Evolutionary conservation across 2,329 filamentous ascomycete genomes (phyloP).

Genomic region (Aotearoamyces nothofagi): DNA sequence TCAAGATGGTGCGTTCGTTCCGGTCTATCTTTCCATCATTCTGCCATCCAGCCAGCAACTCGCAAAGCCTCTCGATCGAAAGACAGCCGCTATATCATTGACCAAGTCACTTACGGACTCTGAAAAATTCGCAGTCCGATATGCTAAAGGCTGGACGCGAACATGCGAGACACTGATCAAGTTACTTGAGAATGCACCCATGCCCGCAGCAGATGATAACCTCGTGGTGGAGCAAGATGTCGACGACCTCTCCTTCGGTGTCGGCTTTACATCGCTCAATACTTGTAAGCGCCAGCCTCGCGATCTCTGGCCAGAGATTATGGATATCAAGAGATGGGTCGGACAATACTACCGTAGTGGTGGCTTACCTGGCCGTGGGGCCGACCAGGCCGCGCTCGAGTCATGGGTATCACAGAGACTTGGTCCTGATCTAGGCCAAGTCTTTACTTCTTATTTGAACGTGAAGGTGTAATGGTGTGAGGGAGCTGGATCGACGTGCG

Average conservation of each 20-base stretch:
- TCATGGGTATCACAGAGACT: neutral
- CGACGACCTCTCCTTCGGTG: slow-evolving; percentile 87
- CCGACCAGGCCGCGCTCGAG: neutral
- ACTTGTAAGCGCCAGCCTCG: slow-evolving; percentile 62
- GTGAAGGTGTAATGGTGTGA: neutral
- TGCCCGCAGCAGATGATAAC: slow-evolving; percentile 52
- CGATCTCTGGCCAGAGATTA: slow-evolving; percentile 79
- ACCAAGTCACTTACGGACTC: slow-evolving; percentile 87
- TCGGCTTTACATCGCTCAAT: slow-evolving; percentile 87
- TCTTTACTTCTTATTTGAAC: neutral
- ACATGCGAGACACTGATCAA: slow-evolving; percentile 84
- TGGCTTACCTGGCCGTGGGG: too few species aligned
- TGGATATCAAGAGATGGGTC: slow-evolving; percentile 70
- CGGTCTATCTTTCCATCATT: slow-evolving; percentile 76
- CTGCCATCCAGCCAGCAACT: slow-evolving; percentile 82
- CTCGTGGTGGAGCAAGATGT: slow-evolving; percentile 77
- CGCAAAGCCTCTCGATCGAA: slow-evolving; percentile 75
- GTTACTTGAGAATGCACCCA: slow-evolving; percentile 74
- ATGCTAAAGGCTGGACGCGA: slow-evolving; percentile 79
- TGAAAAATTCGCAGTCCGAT: slow-evolving; percentile 64
- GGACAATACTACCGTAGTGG: slow-evolving; percentile 13
- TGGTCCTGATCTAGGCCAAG: neutral
- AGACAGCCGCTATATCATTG: slow-evolving; percentile 82
- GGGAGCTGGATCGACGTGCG: too few species aligned
- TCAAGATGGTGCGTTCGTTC: slow-evolving; percentile 65